These are phyloP conservation scores for Darksidea phi DNA, from an alignment of 495 filamentous ascomycete genomes.

Conservation along the genomic window DNA sequence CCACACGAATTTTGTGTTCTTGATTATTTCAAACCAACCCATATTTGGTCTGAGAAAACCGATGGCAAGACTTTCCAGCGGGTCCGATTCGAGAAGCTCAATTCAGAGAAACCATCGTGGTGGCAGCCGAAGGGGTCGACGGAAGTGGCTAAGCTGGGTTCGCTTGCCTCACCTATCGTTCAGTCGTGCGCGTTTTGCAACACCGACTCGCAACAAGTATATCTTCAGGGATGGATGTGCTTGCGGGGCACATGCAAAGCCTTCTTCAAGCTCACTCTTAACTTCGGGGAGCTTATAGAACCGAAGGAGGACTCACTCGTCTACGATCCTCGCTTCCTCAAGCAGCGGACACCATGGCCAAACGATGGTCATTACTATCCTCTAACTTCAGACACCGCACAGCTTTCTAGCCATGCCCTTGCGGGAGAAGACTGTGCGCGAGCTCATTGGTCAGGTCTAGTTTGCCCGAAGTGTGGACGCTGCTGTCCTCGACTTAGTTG, in stretches of 20 bases:
- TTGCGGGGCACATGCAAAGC: conserved; percentile 54
- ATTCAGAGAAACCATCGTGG: conserved; percentile 63
- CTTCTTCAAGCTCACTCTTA: conserved; percentile 56
- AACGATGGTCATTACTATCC: conserved; percentile 43
- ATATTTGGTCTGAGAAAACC: conserved; percentile 68
- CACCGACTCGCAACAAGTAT: conserved; percentile 47
- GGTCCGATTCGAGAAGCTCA: conserved; percentile 70
- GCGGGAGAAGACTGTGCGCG: conserved; percentile 41
- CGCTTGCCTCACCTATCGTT: conserved; percentile 7
- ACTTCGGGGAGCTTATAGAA: conserved; percentile 4
- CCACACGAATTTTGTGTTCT: conserved; percentile 69
- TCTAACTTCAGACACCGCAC: conserved; percentile 45
- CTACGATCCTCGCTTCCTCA: conserved; percentile 61
- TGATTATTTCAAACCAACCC: conserved; percentile 68
- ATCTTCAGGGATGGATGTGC: conserved; percentile 68
- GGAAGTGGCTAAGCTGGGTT: conserved; percentile 15
- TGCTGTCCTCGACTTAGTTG: conserved; percentile 64
- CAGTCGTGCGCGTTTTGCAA: conserved; percentile 47
- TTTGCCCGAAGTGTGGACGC: conserved; percentile 67
- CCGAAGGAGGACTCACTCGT: conserved; percentile 42
- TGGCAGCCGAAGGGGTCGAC: conserved; percentile 53
- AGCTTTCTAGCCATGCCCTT: conserved; percentile 41
- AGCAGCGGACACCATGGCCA: conserved; percentile 45
- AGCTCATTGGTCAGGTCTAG: conserved; percentile 62
- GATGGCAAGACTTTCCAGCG: conserved; percentile 50